Evolutionary conservation across 768 basidiomycete species (phyloP).

Genomic region (Sarcomyxa edulis): DNA sequence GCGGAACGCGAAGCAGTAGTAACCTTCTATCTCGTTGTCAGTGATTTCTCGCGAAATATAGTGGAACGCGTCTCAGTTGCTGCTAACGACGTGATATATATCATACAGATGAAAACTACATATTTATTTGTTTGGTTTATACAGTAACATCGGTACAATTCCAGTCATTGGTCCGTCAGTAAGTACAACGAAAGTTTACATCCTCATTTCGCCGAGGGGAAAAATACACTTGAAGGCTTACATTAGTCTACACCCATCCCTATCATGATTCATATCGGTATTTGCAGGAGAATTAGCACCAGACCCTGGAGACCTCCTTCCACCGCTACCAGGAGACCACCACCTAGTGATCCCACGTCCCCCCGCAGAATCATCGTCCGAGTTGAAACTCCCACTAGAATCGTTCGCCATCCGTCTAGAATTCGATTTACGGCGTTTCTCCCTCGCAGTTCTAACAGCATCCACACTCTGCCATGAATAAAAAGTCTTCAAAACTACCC

Average conservation of each 20-base stretch:
- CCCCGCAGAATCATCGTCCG: slow-evolving; percentile 26
- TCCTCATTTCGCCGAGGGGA: no score
- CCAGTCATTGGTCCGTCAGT: no score
- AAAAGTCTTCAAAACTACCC: slow-evolving; percentile 80
- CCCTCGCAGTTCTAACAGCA: slow-evolving; percentile 59
- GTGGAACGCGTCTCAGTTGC: no score
- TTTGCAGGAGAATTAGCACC: slow-evolving; percentile 48
- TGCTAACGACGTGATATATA: no score
- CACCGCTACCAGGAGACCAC: slow-evolving; percentile 49
- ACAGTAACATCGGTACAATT: no score
- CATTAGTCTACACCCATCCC: slow-evolving; percentile 69
- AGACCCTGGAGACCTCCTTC: slow-evolving; percentile 28
- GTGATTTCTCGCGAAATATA: no score
- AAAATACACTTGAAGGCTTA: no score
- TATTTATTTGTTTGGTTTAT: no score
- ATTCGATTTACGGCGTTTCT: slow-evolving; percentile 55
- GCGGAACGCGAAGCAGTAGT: no score
- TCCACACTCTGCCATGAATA: slow-evolving; percentile 86
- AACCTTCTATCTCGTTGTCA: no score
- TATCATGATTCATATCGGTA: slow-evolving; percentile 35
- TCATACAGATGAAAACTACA: no score
- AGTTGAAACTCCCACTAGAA: slow-evolving; percentile 25
- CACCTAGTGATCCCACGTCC: slow-evolving; percentile 30
- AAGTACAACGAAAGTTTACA: no score
- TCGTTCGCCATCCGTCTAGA: slow-evolving; percentile 39